A percentile compares a stretch with the other conserved stretches of the same genome.
phyloP scores from a whole-genome alignment of 345 rosid genomes.

The Iberis pinnata region DNA sequence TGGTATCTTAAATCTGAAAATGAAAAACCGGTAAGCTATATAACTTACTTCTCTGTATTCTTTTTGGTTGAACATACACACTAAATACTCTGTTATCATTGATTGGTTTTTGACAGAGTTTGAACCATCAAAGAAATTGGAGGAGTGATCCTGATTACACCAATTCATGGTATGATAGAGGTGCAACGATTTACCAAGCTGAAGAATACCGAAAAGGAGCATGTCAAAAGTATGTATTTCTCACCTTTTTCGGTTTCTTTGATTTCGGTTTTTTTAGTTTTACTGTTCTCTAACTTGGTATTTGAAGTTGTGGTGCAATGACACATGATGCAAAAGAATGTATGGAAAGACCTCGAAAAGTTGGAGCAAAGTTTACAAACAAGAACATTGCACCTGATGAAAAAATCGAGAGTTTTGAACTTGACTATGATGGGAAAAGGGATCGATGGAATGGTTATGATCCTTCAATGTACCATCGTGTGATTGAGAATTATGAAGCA shows the following conservation, averaged over 20 bases:
- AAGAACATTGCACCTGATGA: too few species aligned
- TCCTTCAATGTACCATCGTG: conserved; percentile 54
- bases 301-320: too few species aligned
- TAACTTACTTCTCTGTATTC: too few species aligned
- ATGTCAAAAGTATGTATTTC: conserved; percentile 32
- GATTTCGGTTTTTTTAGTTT: too few species aligned
- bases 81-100: too few species aligned
- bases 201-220: conserved; percentile 73
- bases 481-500: conserved; percentile 72
- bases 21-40: conserved; percentile 28
- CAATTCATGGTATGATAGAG: conserved; percentile 64
- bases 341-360: too few species aligned
- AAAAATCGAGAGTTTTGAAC: too few species aligned
- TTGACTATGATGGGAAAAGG: conserved; percentile 66
- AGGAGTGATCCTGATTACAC: conserved; percentile 68
- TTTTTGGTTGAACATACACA: too few species aligned
- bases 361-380: too few species aligned
- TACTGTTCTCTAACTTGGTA: too few species aligned
- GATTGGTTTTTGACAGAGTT: conserved; percentile 29
- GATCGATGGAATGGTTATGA: conserved; percentile 93
- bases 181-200: conserved; percentile 61
- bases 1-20: conserved; percentile 62
- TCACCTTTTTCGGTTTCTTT: too few species aligned
- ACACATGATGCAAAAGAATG: too few species aligned
- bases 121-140: conserved; percentile 87